Conservation (phyloP, 2,329 filamentous ascomycete species). For the Helotiales sp. region DNA sequence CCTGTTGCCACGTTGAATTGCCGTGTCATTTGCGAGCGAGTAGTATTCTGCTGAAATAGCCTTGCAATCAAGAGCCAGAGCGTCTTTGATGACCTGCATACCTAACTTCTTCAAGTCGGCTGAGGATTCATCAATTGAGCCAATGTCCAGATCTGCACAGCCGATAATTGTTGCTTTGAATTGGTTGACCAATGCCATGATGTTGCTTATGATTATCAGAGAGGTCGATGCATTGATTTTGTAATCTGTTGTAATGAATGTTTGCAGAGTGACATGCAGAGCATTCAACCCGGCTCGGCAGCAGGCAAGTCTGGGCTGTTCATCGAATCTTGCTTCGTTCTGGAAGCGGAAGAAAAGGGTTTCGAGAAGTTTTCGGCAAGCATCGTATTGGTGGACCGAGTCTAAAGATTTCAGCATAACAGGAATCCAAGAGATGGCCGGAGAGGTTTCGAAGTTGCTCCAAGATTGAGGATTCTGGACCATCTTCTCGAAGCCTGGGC, state of each 20-base stretch:
- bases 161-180: conserved; percentile 61
- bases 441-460: conserved; percentile 51
- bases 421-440: conserved; percentile 74
- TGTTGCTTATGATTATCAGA: conserved; percentile 62
- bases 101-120: conserved; percentile 54
- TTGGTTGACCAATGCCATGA: conserved; percentile 64
- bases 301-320: conserved; percentile 59
- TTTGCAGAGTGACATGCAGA: conserved; percentile 55
- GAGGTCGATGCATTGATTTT: conserved; percentile 50
- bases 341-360: conserved; percentile 70
- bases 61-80: conserved; percentile 70
- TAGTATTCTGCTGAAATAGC: conserved; percentile 68
- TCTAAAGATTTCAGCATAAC: conserved; percentile 78
- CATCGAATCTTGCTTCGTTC: conserved; percentile 49
- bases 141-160: conserved; percentile 46
- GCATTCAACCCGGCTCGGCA: conserved; percentile 64
- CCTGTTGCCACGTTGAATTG: conserved; percentile 65
- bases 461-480: conserved; percentile 59
- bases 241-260: conserved; percentile 54
- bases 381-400: conserved; percentile 72
- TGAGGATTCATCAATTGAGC: conserved; percentile 37
- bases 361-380: conserved; percentile 75
- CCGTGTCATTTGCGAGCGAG: conserved; percentile 59
- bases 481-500: conserved; percentile 62
- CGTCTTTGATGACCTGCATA: conserved; percentile 64